Base-by-base conservation (phyloP, 331 rosid genomes). In the Acacia pycnantha region DNA sequence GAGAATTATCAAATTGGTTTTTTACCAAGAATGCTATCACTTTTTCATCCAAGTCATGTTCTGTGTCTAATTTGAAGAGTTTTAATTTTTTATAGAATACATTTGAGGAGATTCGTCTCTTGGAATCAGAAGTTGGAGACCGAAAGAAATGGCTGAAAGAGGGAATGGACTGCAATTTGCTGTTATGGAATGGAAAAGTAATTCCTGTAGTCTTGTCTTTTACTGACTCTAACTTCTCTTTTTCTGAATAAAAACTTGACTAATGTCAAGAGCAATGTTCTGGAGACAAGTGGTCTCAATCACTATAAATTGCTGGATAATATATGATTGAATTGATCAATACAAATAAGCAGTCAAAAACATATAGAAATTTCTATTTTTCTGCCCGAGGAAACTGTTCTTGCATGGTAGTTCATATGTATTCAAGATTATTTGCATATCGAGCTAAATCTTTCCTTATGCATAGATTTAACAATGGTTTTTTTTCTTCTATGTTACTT, bases 141-240 rank as follows among this genome's bases (percentile, higher is more conserved):
- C 92, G 74, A 85, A 86, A 70, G 70, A 95, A 93, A 88, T 95
- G 94, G 94, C 90, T 95, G 80, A 95, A 93, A 88, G 98, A 95
- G 86, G 99, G 99, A 86, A 93, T 94, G 93, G 97, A 92, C 91
- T 95, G 99, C 92, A 90, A 73, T 85, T 82, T 95, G 87, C 85
- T 93, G 70, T 79, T 93, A 67, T 93, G 98, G 99, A 95, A 95
- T 68, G 99, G 95, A 78, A 92, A 92, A 82, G 99, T 92, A 87
- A 46, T 31, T 40, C 46, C 50, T 65, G 16, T 54, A 81, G 53
- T 56, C 50, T 46, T 40, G 9, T 62, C 74, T 54, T 50, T 47
- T 51, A 46, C 76, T 26, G 54, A 44, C 84, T 70, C 48, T 16
- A 58, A 48, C 70, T 62, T 61, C 65, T 76, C 41, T 43, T 71